Base-by-base conservation (phyloP, 2,329 filamentous ascomycete genomes). In the Fusarium odoratissimum region DNA sequence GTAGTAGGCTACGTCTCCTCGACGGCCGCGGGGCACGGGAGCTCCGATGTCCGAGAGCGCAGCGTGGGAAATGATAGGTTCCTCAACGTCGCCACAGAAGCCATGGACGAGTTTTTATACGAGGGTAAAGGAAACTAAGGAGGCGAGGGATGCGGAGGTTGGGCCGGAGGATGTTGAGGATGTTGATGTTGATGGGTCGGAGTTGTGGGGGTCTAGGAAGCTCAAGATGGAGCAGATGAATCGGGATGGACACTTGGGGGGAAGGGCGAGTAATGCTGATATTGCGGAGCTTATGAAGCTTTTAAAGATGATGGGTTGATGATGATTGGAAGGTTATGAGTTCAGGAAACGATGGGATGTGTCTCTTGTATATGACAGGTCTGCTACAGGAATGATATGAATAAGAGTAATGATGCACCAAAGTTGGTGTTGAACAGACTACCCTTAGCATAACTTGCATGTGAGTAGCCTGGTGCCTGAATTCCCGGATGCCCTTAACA, bases 1-100 rank as follows among this genome's bases (percentile, higher is more conserved):
- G 57, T 72, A 3, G 69, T 61, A 9, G 69, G 62, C 42, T 74
- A 86, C 87, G 19, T 87, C 46, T 72, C 67, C 3, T 69, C 61
- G 0, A 72, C 71, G 17, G 64, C 68, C 38, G 44, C 72, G 8
- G 67, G 67, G 17, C 69, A 60, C 23, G 48, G 10, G 7, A 48
- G 48, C 31, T 17, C 28, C 8, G 44, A 42, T 19, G 61, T 49
- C 1, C 46, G 45, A 38, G 25, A 58, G 40, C 33, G 48, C 7
- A 12, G 17, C 0, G 16, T 48, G 13, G 17, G 67, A 1, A 31
- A 17, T 5, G 60, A 74, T 5, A 31, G 7, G 8, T 19, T 52
- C 14, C 40, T 73, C 6, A 5, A 71, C 8, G 42, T 69, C 6
- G 64, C 72, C 0, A 54, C 45, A 4, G 30, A 52, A 4, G 31